These are phyloP conservation scores for Phytopythium cucurbitacearum DNA, from an alignment of 352 stramenopile genomes.

Conservation along the genomic window DNA sequence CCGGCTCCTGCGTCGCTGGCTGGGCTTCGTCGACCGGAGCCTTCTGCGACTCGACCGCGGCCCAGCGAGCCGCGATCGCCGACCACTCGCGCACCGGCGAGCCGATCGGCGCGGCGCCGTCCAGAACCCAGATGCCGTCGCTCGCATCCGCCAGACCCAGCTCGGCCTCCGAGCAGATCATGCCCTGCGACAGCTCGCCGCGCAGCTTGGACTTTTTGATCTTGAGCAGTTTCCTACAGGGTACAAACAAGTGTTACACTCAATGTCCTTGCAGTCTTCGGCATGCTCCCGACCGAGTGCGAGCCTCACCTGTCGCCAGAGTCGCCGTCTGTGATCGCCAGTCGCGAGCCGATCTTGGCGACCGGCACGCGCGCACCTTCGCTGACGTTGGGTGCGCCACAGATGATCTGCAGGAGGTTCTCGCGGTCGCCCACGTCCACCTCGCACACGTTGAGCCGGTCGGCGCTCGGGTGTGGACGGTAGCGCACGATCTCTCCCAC, in stretches of 20 bases:
- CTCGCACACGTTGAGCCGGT: conserved; percentile 63
- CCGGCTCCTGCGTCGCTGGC: neutral
- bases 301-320: conserved; percentile 48
- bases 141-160: conserved; percentile 55
- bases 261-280: conserved; percentile 1
- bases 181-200: conserved; percentile 70
- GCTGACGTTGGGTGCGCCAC: conserved; percentile 57
- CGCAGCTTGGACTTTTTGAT: conserved; percentile 85
- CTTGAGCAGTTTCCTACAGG: conserved; percentile 63
- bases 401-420: conserved; percentile 73
- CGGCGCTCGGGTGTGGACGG: conserved; percentile 50
- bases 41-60: conserved; percentile 1
- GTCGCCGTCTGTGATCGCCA: conserved; percentile 46
- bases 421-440: conserved; percentile 58
- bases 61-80: conserved; percentile 30
- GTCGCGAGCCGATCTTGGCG: conserved; percentile 52
- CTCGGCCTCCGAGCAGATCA: conserved; percentile 82
- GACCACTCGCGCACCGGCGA: conserved; percentile 39
- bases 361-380: conserved; percentile 60
- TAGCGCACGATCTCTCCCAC: conserved; percentile 68
- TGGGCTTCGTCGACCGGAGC: neutral
- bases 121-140: conserved; percentile 66
- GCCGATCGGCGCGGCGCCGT: conserved; percentile 48
- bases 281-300: neutral
- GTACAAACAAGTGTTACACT: conserved; percentile 3